Base-by-base conservation (phyloP, 2,329 filamentous ascomycete genomes). In the Metarhizium humberi region DNA sequence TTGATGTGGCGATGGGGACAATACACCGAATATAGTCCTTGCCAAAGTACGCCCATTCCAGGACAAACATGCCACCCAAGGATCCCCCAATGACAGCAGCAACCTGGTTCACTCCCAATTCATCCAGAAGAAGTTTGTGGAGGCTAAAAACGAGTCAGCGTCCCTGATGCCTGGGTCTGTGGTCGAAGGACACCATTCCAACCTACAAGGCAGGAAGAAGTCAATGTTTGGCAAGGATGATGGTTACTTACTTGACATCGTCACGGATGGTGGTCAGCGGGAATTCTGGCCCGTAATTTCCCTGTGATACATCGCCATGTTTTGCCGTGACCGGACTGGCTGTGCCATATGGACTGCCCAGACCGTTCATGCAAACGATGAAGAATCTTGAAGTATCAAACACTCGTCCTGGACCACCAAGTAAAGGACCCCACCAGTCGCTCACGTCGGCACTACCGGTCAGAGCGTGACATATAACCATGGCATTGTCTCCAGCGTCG, bases 251-350 rank as follows among this genome's bases (percentile, higher is more conserved):
- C 88, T 88, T 91, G 53, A 97, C 92, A 74, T 99, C 94, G 68
- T 99, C 94, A 61, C 92, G 80, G 60, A 99, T 90, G 0, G 94
- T 97, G 1, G 94, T 96, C 60, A 99, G 75, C 50, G 94, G 94
- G 63, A 99, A 99, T 66, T 99, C 94, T 1, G 94, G 94, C 0
- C 94, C 94, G 66, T 99, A 99, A 62, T 82, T 81, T 18, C 83
- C 91, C 59, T 88, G 84, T 52, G 76, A 76, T 16, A 80, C 73
- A 63, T 95, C 82, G 14, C 91, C 91, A 66, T 96, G 86, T 69
- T 90, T 95, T 62, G 85, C 86, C 2, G 94, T 99, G 53, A 92
- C 88, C 1, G 90, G 89, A 67, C 89, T 92, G n/a, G 88, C 88
- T 56, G 87, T 90, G 34, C 90, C 90, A 65, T 95, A 95, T 0